Base-by-base conservation (phyloP, 208 protist species). In the Trypanosoma congolense region DNA sequence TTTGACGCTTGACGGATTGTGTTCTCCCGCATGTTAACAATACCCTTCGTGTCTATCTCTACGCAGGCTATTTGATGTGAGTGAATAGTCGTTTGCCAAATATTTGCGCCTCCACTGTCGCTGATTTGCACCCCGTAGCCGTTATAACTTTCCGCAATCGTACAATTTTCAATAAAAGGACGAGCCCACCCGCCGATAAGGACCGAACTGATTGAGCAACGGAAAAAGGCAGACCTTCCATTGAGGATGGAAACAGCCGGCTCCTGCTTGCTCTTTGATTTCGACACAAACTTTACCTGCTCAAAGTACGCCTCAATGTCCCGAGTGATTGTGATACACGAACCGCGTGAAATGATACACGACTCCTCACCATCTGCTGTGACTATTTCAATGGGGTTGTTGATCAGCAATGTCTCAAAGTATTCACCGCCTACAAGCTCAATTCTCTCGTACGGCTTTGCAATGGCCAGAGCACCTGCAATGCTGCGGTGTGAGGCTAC, bases 351-450 rank as follows among this genome's bases (percentile, higher is more conserved):
- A 35, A 75, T 10, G 12, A 95, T 73, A 51, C 64, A 53, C 9
- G 84, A 68, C 9, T 90, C 81, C 58, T 95, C 87, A n/a, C 87
- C 87, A 3, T 95, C 87, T 1, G 80, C 70, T 22, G 87, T 81
- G 3, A 90, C 84, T 19, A 95, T 70, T 56, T 95, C 87, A 1
- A 95, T 29, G 2, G 87, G 87, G 14, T 85, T 72, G 19, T 35
- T 74, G 28, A 95, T 73, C 0, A 74, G 73, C 2, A 95, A 5
- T 9, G 75, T 49, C 54, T 95, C 87, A 52, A 74, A 57, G 58
- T 92, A 95, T 22, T 95, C 83, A 2, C 87, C 87, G 24, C 75
- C 82, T 2, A 77, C 73, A 4, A 95, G 60, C 61, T 95, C 87
- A 60, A 95, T 82, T 14, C 87, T 74, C 35, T 94, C 87, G 53